These are phyloP conservation scores for Ophiostoma sp. DNA, from an alignment of 2,329 filamentous ascomycete species.

Conservation along the genomic window DNA sequence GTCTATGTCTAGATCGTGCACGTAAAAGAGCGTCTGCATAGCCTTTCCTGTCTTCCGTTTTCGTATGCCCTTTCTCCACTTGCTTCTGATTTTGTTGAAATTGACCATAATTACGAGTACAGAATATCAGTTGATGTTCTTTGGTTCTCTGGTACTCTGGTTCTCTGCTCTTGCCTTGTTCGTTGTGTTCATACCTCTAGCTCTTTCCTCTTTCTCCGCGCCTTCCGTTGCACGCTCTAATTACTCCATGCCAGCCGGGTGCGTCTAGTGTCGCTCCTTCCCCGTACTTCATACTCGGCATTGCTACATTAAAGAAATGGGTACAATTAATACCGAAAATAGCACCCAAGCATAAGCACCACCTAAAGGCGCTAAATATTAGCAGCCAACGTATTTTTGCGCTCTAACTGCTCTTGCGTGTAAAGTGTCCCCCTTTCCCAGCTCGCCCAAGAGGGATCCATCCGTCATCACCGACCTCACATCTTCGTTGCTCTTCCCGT, in stretches of 20 bases:
- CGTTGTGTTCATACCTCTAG: background rate
- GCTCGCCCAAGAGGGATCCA: background rate
- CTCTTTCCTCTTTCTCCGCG: background rate
- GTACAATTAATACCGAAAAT: constrained; percentile 8
- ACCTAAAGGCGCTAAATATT: background rate
- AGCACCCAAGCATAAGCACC: background rate
- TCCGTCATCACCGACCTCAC: background rate
- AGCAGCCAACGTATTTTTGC: constrained; percentile 4
- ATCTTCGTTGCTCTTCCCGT: background rate
- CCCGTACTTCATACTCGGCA: constrained; percentile 9
- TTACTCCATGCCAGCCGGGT: background rate
- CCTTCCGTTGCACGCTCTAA: background rate
- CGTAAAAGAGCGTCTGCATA: background rate
- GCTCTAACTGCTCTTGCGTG: background rate
- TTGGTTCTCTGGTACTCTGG: background rate
- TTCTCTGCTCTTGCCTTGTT: background rate
- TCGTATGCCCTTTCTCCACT: background rate
- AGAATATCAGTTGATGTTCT: no score
- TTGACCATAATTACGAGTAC: no score
- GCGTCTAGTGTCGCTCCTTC: background rate
- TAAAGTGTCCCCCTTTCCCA: constrained; percentile 2
- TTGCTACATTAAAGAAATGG: background rate
- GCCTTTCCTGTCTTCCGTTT: background rate
- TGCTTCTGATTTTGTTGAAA: background rate
- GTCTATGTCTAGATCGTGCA: background rate